These are phyloP conservation scores for Begonia masoniana DNA, from an alignment of 306 rosid genomes.

Conservation along the genomic window DNA sequence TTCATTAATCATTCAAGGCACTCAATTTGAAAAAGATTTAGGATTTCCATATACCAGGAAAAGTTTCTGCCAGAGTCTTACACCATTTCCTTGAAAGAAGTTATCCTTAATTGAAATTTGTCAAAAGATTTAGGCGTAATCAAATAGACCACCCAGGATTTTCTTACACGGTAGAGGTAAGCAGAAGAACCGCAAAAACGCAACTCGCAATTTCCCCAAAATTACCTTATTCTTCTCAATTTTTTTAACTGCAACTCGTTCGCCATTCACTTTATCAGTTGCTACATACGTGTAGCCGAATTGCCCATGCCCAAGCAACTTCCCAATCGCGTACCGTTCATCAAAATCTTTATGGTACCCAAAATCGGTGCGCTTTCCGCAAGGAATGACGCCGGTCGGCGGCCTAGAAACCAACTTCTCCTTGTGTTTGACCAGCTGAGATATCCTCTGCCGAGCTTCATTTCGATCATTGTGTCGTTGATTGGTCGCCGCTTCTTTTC, in stretches of 20 bases:
- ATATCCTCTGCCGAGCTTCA: conserved; percentile 18
- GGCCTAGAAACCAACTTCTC: conserved; percentile 22
- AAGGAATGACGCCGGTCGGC: conserved; percentile 36
- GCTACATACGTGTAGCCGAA: conserved; percentile 98
- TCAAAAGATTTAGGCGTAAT: too few species aligned
- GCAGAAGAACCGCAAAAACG: conserved; percentile 2
- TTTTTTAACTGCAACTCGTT: conserved; percentile 89
- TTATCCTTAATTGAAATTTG: too few species aligned
- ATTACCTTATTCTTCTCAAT: conserved; percentile 84
- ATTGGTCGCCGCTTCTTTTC: conserved; percentile 10
- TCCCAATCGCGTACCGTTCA: conserved; percentile 54
- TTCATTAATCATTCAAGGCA: too few species aligned
- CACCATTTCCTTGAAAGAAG: too few species aligned
- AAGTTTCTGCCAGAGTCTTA: too few species aligned
- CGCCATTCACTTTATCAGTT: conserved; percentile 56
- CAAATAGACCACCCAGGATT: too few species aligned
- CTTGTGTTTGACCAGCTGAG: conserved; percentile 21
- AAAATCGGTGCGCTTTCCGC: conserved; percentile 97
- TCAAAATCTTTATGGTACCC: conserved; percentile 75
- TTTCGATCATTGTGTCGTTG: conserved; percentile 20
- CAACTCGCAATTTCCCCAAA: conserved; percentile 3
- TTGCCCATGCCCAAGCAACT: conserved; percentile 90
- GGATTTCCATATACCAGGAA: too few species aligned
- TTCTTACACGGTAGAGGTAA: too few species aligned
- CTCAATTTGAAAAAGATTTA: too few species aligned